Conservation (phyloP, 2,329 filamentous ascomycete species). For the Lomentospora prolificans region DNA sequence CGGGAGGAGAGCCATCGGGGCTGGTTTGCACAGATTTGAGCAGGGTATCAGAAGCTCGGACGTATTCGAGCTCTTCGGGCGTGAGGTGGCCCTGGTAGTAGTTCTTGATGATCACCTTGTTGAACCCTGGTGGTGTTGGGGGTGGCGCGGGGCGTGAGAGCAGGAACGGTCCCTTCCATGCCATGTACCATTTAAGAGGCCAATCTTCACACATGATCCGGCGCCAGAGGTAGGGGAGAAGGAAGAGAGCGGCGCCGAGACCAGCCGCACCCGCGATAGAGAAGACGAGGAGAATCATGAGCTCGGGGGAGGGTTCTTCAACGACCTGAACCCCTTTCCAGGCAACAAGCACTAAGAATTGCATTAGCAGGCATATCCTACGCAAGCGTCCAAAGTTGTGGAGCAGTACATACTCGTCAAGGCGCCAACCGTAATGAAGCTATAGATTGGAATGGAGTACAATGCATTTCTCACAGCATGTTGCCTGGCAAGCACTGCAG, state of each 20-base stretch:
- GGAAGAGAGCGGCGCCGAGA: conserved; percentile 33
- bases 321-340: conserved; percentile 25
- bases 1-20: background rate
- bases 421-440: conserved; percentile 25
- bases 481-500: conserved; percentile 18
- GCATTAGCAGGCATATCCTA: background rate
- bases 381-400: no score
- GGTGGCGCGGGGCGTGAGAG: conserved; percentile 27
- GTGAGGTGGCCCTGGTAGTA: conserved; percentile 41
- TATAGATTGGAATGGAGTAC: conserved; percentile 26
- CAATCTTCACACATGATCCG: conserved; percentile 41
- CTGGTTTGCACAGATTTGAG: conserved; percentile 23
- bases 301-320: conserved; percentile 14
- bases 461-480: conserved; percentile 24
- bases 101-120: conserved; percentile 33
- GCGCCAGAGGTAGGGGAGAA: conserved; percentile 42
- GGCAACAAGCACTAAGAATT: conserved; percentile 38
- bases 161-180: conserved; percentile 36
- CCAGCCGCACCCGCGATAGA: conserved; percentile 31
- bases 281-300: conserved; percentile 27
- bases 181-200: conserved; percentile 37
- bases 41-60: conserved; percentile 24
- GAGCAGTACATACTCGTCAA: conserved; percentile 25
- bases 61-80: conserved; percentile 29
- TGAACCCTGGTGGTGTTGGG: conserved; percentile 25